Evolutionary conservation across 2,329 filamentous ascomycete genomes (phyloP).

Genomic region (Neurospora sp.): DNA sequence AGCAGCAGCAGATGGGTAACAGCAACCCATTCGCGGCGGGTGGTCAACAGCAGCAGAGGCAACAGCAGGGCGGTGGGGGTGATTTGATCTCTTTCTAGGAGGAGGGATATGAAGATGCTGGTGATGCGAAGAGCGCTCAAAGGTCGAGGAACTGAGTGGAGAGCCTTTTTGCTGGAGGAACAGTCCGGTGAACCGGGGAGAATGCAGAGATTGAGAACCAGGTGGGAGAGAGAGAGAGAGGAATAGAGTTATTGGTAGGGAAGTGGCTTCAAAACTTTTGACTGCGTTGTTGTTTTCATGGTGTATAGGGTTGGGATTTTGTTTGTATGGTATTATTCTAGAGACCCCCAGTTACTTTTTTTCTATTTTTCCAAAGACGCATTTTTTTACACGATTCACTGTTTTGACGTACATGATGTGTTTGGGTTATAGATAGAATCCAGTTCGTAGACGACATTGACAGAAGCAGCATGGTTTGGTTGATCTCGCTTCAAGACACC

Average conservation of each 20-base stretch:
- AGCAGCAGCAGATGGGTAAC: slow-evolving; percentile 17
- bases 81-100: slow-evolving; percentile 54
- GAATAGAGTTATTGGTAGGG: neutral
- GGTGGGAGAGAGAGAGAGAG: neutral
- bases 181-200: neutral
- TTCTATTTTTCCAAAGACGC: neutral
- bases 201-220: neutral
- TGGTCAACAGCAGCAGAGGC: slow-evolving; percentile 33
- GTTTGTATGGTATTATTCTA: slow-evolving; percentile 1
- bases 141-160: neutral
- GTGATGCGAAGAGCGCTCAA: neutral
- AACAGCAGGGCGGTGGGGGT: slow-evolving; percentile 28
- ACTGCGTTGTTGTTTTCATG: neutral
- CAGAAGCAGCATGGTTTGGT: neutral
- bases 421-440: neutral
- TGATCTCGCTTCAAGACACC: neutral
- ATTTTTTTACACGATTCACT: neutral
- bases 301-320: neutral
- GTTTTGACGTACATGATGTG: neutral
- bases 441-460: neutral
- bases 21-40: slow-evolving; percentile 47
- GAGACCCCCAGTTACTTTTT: slow-evolving; percentile 6
- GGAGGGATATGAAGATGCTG: neutral
- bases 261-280: neutral
- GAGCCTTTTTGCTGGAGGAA: neutral